Base-by-base conservation (phyloP, 2,329 filamentous ascomycete species). In the Beauveria varroae region DNA sequence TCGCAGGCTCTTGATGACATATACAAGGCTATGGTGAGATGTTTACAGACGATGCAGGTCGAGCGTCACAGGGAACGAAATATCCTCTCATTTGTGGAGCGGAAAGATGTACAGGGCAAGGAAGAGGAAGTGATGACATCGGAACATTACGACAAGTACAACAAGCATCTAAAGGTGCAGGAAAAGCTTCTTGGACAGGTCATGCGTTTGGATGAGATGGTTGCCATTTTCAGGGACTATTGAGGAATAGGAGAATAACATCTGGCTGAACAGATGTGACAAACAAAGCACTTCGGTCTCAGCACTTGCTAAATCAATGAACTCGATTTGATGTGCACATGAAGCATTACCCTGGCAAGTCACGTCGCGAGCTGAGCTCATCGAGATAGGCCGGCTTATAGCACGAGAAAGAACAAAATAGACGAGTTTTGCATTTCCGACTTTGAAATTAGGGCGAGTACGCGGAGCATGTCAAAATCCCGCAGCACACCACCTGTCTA, bases 21-120 rank as follows among this genome's bases (percentile, higher is more conserved):
- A 0, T 98, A 96, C 78, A 96, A 96, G 73, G 84, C 87, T 30
- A 96, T 98, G 90, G 82, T 91, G 18, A 86, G 93, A 61, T 89
- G 89, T 64, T 73, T 97, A 54, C 90, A 96, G 72, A 88, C 92
- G 26, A 82, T 96, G 26, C 84, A 86, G 41, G 85, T 90, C 30
- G 91, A 97, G 73, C 84, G 89, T 44, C 82, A 84, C 55, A 86
- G 86, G 65, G 84, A 91, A 62, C 83, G 85, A 64, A 84, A 86
- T 58, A 85, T 96, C 26, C 80, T 98, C 34, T 84, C 87, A 30
- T 90, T 96, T 72, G 88, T 91, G 1, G 88, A 95, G 70, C 86
- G 95, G 57, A 89, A 86, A 24, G 93, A 98, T 72, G 90, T 97
- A 28, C 86, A 89, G 68, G 91, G 90, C 4, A 87, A 89, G 64